Evolutionary conservation across 768 basidiomycete genomes (phyloP), one percentile per base, ranked within the genome.

Genomic region (Leccinum olivaceopallidum): DNA sequence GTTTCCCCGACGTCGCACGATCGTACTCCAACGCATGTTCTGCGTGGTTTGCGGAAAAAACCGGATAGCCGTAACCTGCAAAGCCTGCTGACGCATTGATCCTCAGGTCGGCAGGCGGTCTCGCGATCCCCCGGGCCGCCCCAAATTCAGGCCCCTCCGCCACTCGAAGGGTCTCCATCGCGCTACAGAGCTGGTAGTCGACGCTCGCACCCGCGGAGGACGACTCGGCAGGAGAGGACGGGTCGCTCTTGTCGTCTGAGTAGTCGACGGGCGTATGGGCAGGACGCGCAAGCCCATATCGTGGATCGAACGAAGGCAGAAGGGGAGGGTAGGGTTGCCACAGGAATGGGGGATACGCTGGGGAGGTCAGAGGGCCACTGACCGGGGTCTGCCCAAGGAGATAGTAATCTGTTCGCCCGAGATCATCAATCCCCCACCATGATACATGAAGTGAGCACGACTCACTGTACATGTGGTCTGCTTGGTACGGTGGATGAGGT

Each of bases 321-420:
- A 60, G 42, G 9, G 67, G 57, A 57, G 61, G 72, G 62, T 79
- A 79, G 76, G 70, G 68, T 67, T 62, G 71, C 67, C 59, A 65
- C 59, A 66, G 50, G 61, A 68, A 63, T 57, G 64, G 52, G 47
- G 68, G 65, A 39, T 63, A 64, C 0, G 39, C 32, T 53, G 62
- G 67, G 36, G 68, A 50, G 42, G 50, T 61, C 13, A 51, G 39
- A 32, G 65, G 65, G 54, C n/a, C 62, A 61, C 67, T 67, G 56
- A 65, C 60, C 34, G 69, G 62, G 47, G 62, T 37, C 60, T 70
- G 63, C 32, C 48, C 60, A 6, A 50, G 53, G 47, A 57, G 57
- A 53, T 64, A 60, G 55, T 63, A 73, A 34, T 59, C 71, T 71
- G 37, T 42, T 56, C 50, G 55, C 53, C n/a, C 18, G 58, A 60